Percentiles rank a stretch among this genome's conserved stretches.
These are phyloP conservation scores for Aspergillus aculeatinus DNA, from an alignment of 2,329 filamentous ascomycete genomes.

Conservation along the genomic window DNA sequence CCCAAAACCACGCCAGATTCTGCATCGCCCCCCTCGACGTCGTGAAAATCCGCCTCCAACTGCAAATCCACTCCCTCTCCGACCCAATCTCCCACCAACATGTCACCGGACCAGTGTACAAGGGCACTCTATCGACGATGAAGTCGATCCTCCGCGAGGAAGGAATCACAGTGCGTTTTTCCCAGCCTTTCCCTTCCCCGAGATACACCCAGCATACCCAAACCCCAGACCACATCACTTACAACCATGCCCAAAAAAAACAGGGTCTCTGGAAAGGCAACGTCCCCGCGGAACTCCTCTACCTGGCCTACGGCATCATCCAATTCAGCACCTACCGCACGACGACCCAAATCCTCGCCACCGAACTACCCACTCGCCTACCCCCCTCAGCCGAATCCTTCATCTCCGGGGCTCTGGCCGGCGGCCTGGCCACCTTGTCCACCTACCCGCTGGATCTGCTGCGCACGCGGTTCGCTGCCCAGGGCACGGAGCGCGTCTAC, in stretches of 20 bases:
- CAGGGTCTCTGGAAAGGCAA: slow-evolving; percentile 93
- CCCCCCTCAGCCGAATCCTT: slow-evolving; percentile 75
- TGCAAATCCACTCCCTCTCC: slow-evolving; percentile 81
- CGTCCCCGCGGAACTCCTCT: slow-evolving; percentile 89
- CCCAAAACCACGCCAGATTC: slow-evolving; percentile 60
- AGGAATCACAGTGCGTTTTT: slow-evolving; percentile 63
- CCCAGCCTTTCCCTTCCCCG: neutral
- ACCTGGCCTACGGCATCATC: slow-evolving; percentile 82
- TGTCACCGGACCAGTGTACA: slow-evolving; percentile 55
- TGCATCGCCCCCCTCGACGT: slow-evolving; percentile 94
- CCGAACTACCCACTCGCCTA: slow-evolving; percentile 53
- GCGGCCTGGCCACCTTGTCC: slow-evolving; percentile 73
- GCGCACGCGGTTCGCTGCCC: slow-evolving; percentile 93
- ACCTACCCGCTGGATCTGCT: slow-evolving; percentile 95
- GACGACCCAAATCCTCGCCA: slow-evolving; percentile 63
- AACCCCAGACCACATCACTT: neutral
- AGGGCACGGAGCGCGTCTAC: slow-evolving; percentile 81
- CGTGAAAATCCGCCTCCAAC: slow-evolving; percentile 94
- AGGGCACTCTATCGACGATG: slow-evolving; percentile 74
- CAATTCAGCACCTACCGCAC: slow-evolving; percentile 90
- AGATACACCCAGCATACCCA: neutral
- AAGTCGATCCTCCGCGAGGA: slow-evolving; percentile 75
- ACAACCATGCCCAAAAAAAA: neutral
- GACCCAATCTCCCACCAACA: slow-evolving; percentile 64
- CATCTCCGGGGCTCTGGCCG: slow-evolving; percentile 76